These are phyloP conservation scores for Sporothrix pallida DNA, from an alignment of 2,329 filamentous ascomycete genomes.

Conservation along the genomic window DNA sequence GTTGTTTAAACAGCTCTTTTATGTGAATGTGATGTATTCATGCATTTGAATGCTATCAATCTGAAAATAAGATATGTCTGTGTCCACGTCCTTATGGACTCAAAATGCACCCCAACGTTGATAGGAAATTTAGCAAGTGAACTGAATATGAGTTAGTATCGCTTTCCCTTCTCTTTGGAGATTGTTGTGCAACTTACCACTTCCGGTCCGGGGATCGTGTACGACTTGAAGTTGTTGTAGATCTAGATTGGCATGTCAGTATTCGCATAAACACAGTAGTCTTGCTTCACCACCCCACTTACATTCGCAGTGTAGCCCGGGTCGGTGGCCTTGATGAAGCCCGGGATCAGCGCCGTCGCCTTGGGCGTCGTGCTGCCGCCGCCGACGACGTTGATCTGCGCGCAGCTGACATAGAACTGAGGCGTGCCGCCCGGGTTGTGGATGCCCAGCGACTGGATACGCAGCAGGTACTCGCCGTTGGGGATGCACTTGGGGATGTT, in stretches of 20 bases:
- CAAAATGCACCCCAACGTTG: neutral
- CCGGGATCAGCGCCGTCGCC: conserved; percentile 49
- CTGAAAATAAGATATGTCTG: neutral
- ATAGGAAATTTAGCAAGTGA: neutral
- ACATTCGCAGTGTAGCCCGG: conserved; percentile 55
- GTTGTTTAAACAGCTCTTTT: neutral
- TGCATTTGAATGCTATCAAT: too few relatives aligned
- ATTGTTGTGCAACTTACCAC: conserved; percentile 26
- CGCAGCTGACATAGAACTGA: conserved; percentile 56
- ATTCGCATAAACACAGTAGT: neutral
- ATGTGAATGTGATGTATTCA: too few relatives aligned
- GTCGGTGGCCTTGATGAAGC: conserved; percentile 43
- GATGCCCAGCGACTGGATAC: conserved; percentile 66
- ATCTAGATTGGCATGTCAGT: conserved; percentile 30
- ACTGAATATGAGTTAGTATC: neutral
- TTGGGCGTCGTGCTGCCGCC: conserved; percentile 46
- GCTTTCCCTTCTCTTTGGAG: neutral
- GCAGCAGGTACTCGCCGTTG: conserved; percentile 64
- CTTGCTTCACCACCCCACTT: conserved; percentile 32
- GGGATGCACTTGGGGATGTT: conserved; percentile 59
- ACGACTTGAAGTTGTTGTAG: conserved; percentile 38
- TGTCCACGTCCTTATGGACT: neutral
- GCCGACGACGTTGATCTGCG: conserved; percentile 54
- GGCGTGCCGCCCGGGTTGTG: conserved; percentile 58
- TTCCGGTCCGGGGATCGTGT: conserved; percentile 36